Evolutionary conservation across 331 rosid species (phyloP).

Genomic region (Cydonia oblonga): DNA sequence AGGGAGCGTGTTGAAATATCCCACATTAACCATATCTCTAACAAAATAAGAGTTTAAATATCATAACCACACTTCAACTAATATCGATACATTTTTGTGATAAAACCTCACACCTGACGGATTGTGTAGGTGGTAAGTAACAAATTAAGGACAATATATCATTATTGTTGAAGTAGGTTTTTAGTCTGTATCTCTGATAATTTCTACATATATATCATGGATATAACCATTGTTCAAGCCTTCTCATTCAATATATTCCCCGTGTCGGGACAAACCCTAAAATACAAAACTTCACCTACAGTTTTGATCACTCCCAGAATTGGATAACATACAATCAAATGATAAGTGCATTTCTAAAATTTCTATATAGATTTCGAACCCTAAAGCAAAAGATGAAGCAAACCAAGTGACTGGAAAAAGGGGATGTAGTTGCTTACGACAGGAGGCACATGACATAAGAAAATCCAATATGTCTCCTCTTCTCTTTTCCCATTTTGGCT

Average conservation of each 20-base stretch:
- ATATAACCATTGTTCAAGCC: no score
- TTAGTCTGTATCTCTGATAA: no score
- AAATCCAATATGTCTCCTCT: slow-evolving; percentile 31
- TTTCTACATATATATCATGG: no score
- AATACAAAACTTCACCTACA: slow-evolving; percentile 8
- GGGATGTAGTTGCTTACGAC: slow-evolving; percentile 24
- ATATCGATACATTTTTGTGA: no score
- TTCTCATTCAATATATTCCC: neutral
- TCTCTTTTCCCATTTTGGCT: slow-evolving; percentile 18
- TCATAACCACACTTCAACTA: no score
- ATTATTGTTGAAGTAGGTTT: no score
- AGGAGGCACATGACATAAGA: slow-evolving; percentile 37
- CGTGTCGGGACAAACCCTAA: slow-evolving; percentile 13
- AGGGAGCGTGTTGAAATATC: no score
- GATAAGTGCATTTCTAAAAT: slow-evolving; percentile 6
- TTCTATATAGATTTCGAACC: neutral
- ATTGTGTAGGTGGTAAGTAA: no score
- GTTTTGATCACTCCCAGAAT: slow-evolving; percentile 11
- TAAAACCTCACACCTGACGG: no score
- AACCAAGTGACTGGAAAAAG: slow-evolving; percentile 17
- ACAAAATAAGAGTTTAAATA: no score
- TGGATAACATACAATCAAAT: slow-evolving; percentile 3
- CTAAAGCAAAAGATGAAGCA: slow-evolving; percentile 5
- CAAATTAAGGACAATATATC: no score
- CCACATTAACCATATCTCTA: no score